These are phyloP conservation scores for Euphorbia lathyris DNA, from an alignment of 345 rosid species.

Conservation along the genomic window DNA sequence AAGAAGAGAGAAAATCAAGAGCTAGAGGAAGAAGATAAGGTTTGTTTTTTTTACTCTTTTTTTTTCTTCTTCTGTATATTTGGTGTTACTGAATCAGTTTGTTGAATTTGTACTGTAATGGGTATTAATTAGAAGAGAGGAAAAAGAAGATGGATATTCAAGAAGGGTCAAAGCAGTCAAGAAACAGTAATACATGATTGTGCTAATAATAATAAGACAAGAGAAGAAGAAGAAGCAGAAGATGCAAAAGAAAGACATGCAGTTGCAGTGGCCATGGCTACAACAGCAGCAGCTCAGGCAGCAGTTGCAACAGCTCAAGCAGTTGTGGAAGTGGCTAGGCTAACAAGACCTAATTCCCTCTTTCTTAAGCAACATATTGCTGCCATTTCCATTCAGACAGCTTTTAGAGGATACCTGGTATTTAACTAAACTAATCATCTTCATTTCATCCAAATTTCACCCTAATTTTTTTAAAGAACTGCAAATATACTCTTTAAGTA, in stretches of 20 bases:
- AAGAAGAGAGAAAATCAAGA: conserved; percentile 39
- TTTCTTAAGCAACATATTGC: conserved; percentile 13
- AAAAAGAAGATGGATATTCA: conserved; percentile 22
- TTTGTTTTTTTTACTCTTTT: neutral
- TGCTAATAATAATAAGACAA: no score
- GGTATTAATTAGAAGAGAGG: conserved; percentile 18
- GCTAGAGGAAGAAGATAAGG: conserved; percentile 56
- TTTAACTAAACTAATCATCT: no score
- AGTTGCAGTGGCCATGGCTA: conserved; percentile 23
- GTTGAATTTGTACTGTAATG: no score
- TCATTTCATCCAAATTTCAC: no score
- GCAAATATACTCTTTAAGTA: no score
- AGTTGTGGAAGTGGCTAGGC: conserved; percentile 20
- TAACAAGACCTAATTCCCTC: conserved; percentile 12
- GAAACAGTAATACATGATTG: conserved; percentile 23
- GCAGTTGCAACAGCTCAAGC: conserved; percentile 22
- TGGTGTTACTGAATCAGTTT: neutral
- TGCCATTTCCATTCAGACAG: conserved; percentile 16
- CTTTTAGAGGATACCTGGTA: conserved; percentile 29
- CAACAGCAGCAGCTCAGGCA: conserved; percentile 23
- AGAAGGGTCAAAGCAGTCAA: conserved; percentile 2
- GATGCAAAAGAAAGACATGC: conserved; percentile 21
- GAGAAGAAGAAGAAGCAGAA: no score
- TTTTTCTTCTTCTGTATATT: no score
- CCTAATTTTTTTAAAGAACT: no score